Percentiles rank a stretch among this genome's conserved stretches.
phyloP scores from a whole-genome alignment of 2,329 filamentous ascomycete genomes.

The Colletotrichum viniferum region DNA sequence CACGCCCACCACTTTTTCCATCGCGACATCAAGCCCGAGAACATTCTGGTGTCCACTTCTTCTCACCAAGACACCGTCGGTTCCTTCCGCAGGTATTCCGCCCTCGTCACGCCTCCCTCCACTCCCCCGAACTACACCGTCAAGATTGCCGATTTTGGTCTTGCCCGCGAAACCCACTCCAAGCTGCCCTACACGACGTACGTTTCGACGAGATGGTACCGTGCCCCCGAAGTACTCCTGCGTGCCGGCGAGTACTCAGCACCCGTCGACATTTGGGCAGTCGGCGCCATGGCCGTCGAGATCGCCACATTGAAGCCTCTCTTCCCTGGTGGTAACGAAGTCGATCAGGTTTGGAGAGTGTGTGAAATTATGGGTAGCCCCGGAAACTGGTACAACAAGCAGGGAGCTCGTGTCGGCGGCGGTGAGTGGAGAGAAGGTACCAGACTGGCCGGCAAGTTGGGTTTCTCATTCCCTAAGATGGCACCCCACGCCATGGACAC shows the following conservation, averaged over 20 bases:
- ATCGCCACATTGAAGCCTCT: constrained; percentile 95
- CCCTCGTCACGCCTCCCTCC: constrained; percentile 90
- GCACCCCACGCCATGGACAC: constrained; percentile 96
- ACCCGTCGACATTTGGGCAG: constrained; percentile 97
- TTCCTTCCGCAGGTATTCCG: constrained; percentile 90
- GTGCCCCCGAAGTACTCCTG: constrained; percentile 91
- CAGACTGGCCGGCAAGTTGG: constrained; percentile 89
- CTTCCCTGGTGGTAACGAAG: constrained; percentile 97
- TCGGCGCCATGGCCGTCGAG: constrained; percentile 98
- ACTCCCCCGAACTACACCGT: constrained; percentile 94
- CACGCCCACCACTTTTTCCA: constrained; percentile 98
- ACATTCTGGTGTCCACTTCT: constrained; percentile 95
- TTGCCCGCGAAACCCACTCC: constrained; percentile 96
- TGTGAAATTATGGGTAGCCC: constrained; percentile 99
- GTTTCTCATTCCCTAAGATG: constrained; percentile 99
- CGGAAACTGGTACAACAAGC: constrained; percentile 96
- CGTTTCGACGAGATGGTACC: constrained; percentile 97
- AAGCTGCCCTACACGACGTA: constrained; percentile 98
- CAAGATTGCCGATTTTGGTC: constrained; percentile 97
- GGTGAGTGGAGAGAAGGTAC: constrained; percentile 98
- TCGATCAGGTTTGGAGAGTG: constrained; percentile 98
- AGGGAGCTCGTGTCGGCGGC: constrained; percentile 83
- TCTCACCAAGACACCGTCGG: constrained; percentile 77
- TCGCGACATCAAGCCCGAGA: constrained; percentile 98
- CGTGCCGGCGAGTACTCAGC: constrained; percentile 96